phyloP scores from a whole-genome alignment of 2,329 filamentous ascomycete species.

The Pseudogymnoascus sp. region DNA sequence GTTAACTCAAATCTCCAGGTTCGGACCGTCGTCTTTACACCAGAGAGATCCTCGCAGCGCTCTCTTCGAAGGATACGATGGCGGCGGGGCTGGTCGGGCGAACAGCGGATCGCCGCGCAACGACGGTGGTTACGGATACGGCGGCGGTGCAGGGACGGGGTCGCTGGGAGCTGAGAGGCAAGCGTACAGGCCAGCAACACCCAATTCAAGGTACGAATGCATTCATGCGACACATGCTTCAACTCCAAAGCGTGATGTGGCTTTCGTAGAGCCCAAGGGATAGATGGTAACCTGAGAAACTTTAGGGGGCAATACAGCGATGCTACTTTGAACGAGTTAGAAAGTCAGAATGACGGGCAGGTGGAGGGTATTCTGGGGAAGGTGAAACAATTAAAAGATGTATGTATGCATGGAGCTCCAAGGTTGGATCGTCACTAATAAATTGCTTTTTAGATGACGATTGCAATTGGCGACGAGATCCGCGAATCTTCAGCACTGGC shows the following conservation, averaged over 20 bases:
- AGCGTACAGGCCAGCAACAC: slow-evolving; percentile 60
- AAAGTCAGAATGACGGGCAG: slow-evolving; percentile 89
- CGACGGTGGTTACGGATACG: slow-evolving; percentile 44
- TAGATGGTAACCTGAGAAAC: neutral
- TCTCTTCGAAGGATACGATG: slow-evolving; percentile 68
- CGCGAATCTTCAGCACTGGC: slow-evolving; percentile 79
- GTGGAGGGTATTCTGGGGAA: slow-evolving; percentile 87
- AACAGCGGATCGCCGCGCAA: slow-evolving; percentile 13
- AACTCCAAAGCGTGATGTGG: neutral
- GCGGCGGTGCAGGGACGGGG: slow-evolving; percentile 28
- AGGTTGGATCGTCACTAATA: neutral
- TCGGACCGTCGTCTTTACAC: slow-evolving; percentile 60
- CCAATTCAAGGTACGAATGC: slow-evolving; percentile 55
- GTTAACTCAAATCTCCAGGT: slow-evolving; percentile 38
- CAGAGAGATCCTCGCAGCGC: slow-evolving; percentile 66
- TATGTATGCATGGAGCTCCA: slow-evolving; percentile 38
- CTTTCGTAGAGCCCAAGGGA: neutral
- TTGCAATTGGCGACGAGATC: slow-evolving; percentile 92
- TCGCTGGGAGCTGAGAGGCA: slow-evolving; percentile 30
- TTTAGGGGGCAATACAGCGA: slow-evolving; percentile 82
- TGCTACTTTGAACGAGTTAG: slow-evolving; percentile 83
- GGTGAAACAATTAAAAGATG: slow-evolving; percentile 81
- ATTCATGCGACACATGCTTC: neutral
- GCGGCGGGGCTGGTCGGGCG: slow-evolving; percentile 30
- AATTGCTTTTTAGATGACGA: slow-evolving; percentile 58